Evolutionary conservation across 306 rosid genomes (phyloP).

Genomic region (Trifolium fragiferum): DNA sequence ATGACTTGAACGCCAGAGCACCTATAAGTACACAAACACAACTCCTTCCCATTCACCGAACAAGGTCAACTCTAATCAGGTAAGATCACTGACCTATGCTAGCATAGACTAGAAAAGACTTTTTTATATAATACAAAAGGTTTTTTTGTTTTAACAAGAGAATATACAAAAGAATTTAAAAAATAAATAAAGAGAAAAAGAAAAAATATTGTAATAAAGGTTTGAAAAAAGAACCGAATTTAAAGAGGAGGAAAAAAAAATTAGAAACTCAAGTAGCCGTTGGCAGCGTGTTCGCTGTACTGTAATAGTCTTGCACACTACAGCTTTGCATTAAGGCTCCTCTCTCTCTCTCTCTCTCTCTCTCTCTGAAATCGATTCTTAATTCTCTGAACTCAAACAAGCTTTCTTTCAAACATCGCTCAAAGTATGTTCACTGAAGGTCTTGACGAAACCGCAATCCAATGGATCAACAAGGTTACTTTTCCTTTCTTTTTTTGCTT

Average conservation of each 20-base stretch:
- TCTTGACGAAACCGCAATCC: constrained; percentile 83
- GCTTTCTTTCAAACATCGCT: neutral
- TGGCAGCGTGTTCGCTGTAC: constrained; percentile 9
- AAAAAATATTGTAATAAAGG: neutral
- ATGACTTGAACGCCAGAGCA: too few species aligned
- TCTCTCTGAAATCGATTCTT: neutral
- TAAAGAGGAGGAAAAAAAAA: too few species aligned
- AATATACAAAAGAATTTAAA: too few species aligned
- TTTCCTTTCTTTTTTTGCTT: neutral
- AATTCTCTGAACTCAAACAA: neutral
- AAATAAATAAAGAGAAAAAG: neutral
- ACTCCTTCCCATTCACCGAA: too few species aligned
- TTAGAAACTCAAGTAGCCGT: constrained; percentile 10
- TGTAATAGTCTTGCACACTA: neutral
- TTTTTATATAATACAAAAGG: too few species aligned
- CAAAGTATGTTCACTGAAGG: constrained; percentile 83
- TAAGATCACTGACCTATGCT: too few species aligned
- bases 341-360: neutral
- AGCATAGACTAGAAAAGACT: too few species aligned
- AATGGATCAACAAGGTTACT: constrained; percentile 68
- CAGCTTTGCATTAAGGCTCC: neutral
- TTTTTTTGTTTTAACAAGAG: too few species aligned
- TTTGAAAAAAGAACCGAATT: neutral
- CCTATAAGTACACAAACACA: too few species aligned
- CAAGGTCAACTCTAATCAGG: too few species aligned